phyloP scores from a whole-genome alignment of 495 filamentous ascomycete genomes.

The Talaromyces liani region DNA sequence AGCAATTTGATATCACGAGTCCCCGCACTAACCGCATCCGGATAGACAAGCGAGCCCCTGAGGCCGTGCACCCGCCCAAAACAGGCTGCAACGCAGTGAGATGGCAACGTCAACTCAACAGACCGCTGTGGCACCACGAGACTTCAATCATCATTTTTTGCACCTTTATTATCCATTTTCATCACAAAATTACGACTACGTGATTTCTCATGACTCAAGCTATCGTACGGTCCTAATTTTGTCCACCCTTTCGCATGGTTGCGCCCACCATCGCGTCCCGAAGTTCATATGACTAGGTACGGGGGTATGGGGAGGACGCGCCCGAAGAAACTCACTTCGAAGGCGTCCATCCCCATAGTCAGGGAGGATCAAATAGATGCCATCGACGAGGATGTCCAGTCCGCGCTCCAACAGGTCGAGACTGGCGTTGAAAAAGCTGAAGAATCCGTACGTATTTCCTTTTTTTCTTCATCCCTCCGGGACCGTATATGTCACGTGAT shows the following conservation, averaged over 20 bases:
- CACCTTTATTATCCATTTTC: slow-evolving; percentile 35
- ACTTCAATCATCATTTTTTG: slow-evolving; percentile 53
- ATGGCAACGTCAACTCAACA: slow-evolving; percentile 63
- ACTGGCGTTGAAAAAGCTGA: slow-evolving; percentile 95
- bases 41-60: slow-evolving; percentile 42
- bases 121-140: slow-evolving; percentile 27
- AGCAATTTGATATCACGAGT: slow-evolving; percentile 38
- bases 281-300: slow-evolving; percentile 62
- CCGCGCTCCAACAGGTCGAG: slow-evolving; percentile 70
- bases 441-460: slow-evolving; percentile 76
- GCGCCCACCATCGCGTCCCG: slow-evolving; percentile 39
- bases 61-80: slow-evolving; percentile 41
- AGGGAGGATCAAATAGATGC: slow-evolving; percentile 83
- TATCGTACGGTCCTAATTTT: slow-evolving; percentile 39
- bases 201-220: slow-evolving; percentile 46
- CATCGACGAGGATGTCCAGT: slow-evolving; percentile 59
- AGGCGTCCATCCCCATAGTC: slow-evolving; percentile 77
- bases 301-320: slow-evolving; percentile 51
- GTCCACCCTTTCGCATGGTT: slow-evolving; percentile 33
- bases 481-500: slow-evolving; percentile 43
- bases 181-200: slow-evolving; percentile 50
- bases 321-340: slow-evolving; percentile 85
- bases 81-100: slow-evolving; percentile 36
- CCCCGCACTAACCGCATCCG: slow-evolving; percentile 40
- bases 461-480: slow-evolving; percentile 18